A percentile compares a stretch with the other conserved stretches of the same genome.
phyloP scores from a whole-genome alignment of 352 stramenopile species.

The Globisporangium cylindrosporum region DNA sequence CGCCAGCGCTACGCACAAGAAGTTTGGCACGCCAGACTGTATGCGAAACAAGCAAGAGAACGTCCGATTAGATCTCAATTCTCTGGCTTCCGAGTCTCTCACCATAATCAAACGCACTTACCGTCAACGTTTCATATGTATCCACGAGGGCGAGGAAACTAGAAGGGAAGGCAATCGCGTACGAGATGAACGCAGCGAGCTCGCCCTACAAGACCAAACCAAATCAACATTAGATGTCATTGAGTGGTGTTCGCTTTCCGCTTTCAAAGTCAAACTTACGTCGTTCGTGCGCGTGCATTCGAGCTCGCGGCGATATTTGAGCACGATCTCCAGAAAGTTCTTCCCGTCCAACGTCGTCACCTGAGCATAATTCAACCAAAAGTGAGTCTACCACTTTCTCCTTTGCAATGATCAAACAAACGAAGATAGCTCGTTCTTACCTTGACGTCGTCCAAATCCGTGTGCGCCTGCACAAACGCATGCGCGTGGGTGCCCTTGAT shows the following conservation, averaged over 20 bases:
- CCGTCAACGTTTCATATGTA: constrained; percentile 96
- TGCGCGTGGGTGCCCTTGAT: constrained; percentile 98
- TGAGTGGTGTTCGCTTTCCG: background rate
- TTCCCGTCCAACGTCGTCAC: constrained; percentile 55
- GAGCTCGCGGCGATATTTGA: constrained; percentile 80
- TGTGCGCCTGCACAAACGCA: constrained; percentile 96
- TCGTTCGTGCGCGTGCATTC: constrained; percentile 76
- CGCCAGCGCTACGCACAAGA: constrained; percentile 93
- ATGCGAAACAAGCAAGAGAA: background rate
- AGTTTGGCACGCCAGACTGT: constrained; percentile 95
- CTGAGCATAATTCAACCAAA: constrained; percentile 1
- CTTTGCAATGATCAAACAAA: background rate
- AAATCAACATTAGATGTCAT: constrained; percentile 4
- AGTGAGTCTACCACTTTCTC: background rate
- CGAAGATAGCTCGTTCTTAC: constrained; percentile 4
- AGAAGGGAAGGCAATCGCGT: constrained; percentile 96
- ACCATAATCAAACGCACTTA: constrained; percentile 37
- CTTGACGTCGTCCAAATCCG: constrained; percentile 90
- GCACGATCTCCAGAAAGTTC: constrained; percentile 78
- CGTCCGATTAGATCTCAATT: background rate
- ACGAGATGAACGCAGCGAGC: constrained; percentile 98
- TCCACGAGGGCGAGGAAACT: constrained; percentile 97
- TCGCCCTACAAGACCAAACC: constrained; percentile 83
- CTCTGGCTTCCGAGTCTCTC: background rate
- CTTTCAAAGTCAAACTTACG: constrained; percentile 28